Percentiles rank a stretch among this genome's conserved stretches.
phyloP scores from a whole-genome alignment of 2,329 filamentous ascomycete species.

The Orbilia brochopaga region DNA sequence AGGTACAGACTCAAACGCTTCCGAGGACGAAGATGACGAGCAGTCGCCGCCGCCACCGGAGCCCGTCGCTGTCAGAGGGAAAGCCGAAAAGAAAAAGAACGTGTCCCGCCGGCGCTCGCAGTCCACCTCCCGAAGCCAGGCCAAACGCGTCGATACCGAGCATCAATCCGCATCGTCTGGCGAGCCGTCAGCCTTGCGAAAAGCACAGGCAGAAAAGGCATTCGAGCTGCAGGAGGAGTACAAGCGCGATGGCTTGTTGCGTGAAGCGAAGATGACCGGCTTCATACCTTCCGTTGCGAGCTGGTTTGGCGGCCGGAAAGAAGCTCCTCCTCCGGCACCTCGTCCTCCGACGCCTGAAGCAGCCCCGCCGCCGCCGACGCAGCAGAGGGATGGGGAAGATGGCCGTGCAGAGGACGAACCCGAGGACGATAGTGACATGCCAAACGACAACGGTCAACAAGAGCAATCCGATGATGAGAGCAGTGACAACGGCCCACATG shows the following conservation, averaged over 20 bases:
- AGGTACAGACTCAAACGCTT: too few species aligned
- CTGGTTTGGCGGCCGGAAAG: not conserved
- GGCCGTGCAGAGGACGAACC: not conserved
- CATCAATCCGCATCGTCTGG: not conserved
- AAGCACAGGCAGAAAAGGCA: constrained; percentile 21
- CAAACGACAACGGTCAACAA: not conserved
- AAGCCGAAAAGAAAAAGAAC: too few species aligned
- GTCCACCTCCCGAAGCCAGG: not conserved
- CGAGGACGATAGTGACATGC: not conserved
- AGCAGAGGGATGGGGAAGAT: not conserved
- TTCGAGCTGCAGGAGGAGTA: constrained; percentile 24
- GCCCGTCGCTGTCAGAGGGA: too few species aligned
- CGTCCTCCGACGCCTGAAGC: not conserved
- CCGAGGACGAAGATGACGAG: too few species aligned
- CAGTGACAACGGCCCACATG: too few species aligned
- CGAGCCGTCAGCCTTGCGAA: constrained; percentile 7
- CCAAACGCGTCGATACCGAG: constrained; percentile 22
- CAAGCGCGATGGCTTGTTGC: constrained; percentile 18
- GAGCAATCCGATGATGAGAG: not conserved
- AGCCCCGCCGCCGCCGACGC: not conserved
- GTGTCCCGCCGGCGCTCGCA: too few species aligned
- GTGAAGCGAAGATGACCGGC: constrained; percentile 2
- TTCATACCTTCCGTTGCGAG: constrained; percentile 15
- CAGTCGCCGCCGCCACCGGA: too few species aligned
- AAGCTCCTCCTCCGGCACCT: constrained; percentile 1